phyloP scores from a whole-genome alignment of 257 asterid genomes.

The Coffea eugenioides region DNA sequence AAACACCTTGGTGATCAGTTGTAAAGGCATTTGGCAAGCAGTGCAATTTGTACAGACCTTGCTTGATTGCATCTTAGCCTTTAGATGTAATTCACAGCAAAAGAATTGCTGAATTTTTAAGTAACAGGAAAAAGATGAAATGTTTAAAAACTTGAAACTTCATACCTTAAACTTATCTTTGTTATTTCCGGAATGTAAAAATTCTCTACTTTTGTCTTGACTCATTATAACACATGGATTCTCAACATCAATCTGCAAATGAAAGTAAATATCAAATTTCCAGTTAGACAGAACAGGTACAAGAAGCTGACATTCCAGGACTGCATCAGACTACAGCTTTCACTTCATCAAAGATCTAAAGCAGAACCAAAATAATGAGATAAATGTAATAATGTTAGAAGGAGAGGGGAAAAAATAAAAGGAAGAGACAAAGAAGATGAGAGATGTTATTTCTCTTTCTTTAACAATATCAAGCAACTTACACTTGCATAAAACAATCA shows the following conservation, averaged over 20 bases:
- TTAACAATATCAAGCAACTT: neutral
- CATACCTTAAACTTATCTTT: conserved; percentile 89
- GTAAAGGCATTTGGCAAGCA: neutral
- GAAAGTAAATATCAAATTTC: conserved; percentile 11
- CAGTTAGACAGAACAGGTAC: neutral
- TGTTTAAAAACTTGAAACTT: neutral
- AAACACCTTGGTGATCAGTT: conserved; percentile 9
- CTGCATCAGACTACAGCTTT: neutral
- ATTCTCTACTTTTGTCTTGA: conserved; percentile 97
- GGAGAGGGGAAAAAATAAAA: neutral
- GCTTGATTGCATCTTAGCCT: neutral
- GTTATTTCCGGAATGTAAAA: conserved; percentile 82
- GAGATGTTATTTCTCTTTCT: neutral
- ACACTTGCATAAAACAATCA: neutral
- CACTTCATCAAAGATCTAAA: neutral
- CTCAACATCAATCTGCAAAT: conserved; percentile 89
- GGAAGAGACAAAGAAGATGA: neutral
- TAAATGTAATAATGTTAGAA: neutral
- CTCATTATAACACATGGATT: conserved; percentile 97
- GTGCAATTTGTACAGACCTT: neutral
- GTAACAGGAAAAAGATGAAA: neutral
- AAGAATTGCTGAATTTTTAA: neutral
- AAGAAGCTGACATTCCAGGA: neutral
- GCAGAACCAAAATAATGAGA: neutral
- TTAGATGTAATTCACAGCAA: neutral